These are phyloP conservation scores for Sphenostylis stenocarpa DNA, from an alignment of 306 rosid genomes.

Conservation along the genomic window DNA sequence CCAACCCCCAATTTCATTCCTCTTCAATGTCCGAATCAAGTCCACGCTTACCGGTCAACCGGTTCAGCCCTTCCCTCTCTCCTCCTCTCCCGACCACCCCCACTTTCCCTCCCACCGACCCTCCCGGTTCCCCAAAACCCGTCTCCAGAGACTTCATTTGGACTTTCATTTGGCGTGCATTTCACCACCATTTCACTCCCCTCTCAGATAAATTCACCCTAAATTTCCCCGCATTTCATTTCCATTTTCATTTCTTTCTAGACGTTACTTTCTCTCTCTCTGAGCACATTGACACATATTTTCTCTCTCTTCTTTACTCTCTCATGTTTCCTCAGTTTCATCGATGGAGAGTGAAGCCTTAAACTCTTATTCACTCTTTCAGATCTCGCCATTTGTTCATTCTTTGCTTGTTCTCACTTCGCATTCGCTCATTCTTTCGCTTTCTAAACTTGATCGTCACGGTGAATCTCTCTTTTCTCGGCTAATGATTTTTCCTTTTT, in stretches of 20 bases:
- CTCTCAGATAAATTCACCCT: conserved; percentile 47
- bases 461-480: conserved; percentile 37
- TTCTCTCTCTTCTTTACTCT: conserved; percentile 16
- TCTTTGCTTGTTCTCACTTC: conserved; percentile 12
- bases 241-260: conserved; percentile 37
- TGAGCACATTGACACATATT: background rate
- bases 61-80: conserved; percentile 13
- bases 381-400: conserved; percentile 32
- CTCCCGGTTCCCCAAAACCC: conserved; percentile 29
- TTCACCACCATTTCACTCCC: conserved; percentile 48
- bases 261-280: conserved; percentile 41
- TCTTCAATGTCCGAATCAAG: conserved; percentile 1
- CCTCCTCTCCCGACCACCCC: background rate
- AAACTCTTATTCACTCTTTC: background rate
- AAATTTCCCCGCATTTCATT: conserved; percentile 43
- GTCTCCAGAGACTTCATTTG: conserved; percentile 41
- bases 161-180: conserved; percentile 66
- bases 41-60: conserved; percentile 33
- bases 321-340: conserved; percentile 44
- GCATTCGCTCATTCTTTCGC: background rate
- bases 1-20: conserved; percentile 4
- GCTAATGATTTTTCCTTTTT: background rate
- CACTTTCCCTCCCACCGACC: conserved; percentile 3
- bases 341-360: conserved; percentile 57
- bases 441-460: conserved; percentile 7